These are phyloP conservation scores for Lyophyllum atratum DNA, from an alignment of 768 basidiomycete genomes.

Conservation along the genomic window DNA sequence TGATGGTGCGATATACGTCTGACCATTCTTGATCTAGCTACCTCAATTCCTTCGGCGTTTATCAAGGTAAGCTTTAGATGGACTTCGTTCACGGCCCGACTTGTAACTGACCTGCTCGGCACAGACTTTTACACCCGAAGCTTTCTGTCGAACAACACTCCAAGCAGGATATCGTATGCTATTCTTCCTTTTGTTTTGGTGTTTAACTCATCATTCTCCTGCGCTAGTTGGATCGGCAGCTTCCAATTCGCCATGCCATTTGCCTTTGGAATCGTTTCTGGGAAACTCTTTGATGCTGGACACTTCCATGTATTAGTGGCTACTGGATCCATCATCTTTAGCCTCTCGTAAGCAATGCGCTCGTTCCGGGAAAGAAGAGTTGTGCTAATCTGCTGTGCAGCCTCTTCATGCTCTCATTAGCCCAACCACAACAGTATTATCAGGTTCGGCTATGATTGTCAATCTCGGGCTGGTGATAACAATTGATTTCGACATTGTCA, in stretches of 20 bases:
- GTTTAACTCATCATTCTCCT: background rate
- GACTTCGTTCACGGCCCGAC: background rate
- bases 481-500: background rate
- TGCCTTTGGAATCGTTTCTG: slow-evolving; percentile 16
- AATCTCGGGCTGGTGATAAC: no score
- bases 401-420: slow-evolving; percentile 41
- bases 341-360: slow-evolving; percentile 16
- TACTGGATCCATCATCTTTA: slow-evolving; percentile 17
- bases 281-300: slow-evolving; percentile 23
- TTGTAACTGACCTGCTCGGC: background rate
- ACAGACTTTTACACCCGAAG: slow-evolving; percentile 14
- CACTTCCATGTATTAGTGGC: slow-evolving; percentile 16
- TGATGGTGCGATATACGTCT: background rate
- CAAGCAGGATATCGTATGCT: slow-evolving; percentile 15
- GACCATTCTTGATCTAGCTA: background rate
- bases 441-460: slow-evolving; percentile 14
- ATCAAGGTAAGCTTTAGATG: slow-evolving; percentile 9
- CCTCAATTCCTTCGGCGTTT: slow-evolving; percentile 17
- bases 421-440: slow-evolving; percentile 36
- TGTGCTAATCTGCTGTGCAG: slow-evolving; percentile 9
- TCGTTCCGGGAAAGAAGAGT: background rate
- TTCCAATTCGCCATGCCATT: slow-evolving; percentile 26
- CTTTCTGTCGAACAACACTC: slow-evolving; percentile 2
- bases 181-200: background rate
- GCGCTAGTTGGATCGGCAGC: slow-evolving; percentile 24